Evolutionary conservation across 148 eudicot genomes (phyloP), one percentile per base, ranked within the genome.

Genomic region (Amaranthus hypochondriacus): DNA sequence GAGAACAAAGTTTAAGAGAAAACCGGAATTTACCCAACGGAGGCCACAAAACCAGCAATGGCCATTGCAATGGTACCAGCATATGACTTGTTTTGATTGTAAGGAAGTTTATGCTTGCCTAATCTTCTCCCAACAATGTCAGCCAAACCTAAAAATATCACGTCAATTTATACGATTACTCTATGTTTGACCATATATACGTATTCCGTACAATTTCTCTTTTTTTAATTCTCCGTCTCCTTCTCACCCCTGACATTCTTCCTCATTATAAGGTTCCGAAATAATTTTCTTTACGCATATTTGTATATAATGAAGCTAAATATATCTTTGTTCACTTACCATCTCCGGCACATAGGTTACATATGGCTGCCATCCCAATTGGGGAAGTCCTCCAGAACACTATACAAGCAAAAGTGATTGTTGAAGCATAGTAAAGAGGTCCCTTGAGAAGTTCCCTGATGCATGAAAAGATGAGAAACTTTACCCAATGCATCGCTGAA

Each of bases 261-360:
- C 39, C 0, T 28, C 39, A 28, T 2, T 28, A 28, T 2, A 28
- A 28, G 39, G 39, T 28, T 28, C 39, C 39, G 39, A 28, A 28
- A 28, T 28, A 1, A 28, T 28, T 28, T 28, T 28, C 39, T 28
- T 28, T 28, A 28, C 39, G 39, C 39, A 2, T 28, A 28, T 28
- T 28, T 28, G 39, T 28, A 28, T 28, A 28, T 28, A 28, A 28
- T 28, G 39, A 28, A 28, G 39, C 39, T 28, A 28, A 28, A 28
- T 28, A 28, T 5, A 18, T 7, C 7, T 12, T 2, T 59, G 59
- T 42, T 42, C 21, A 28, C 82, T 56, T 86, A 93, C 97, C 98
- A 76, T 94, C 98, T 85, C 98, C 98, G 84, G 97, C 98, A 72
- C 97, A 93, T 50, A 94, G 82, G 82, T 89, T 91, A 83, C 93